A percentile compares a stretch with the other conserved stretches of the same genome.
Conservation (phyloP, 495 filamentous ascomycete species). For the Penicillium lagena region DNA sequence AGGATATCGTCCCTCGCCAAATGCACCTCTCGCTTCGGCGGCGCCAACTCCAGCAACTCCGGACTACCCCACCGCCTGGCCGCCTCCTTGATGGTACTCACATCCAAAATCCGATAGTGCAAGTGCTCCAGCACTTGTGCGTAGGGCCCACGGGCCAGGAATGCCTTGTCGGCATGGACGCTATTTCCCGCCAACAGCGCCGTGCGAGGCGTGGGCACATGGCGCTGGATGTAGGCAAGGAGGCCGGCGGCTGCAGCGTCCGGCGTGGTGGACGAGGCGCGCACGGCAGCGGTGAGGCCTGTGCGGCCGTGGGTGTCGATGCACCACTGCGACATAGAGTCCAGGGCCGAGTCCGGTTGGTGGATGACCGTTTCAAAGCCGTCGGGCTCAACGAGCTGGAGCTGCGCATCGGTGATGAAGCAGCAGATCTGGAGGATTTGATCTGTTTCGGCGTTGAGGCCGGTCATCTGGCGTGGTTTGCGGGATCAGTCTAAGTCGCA, state of each 20-base stretch:
- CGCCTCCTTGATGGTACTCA: conserved; percentile 86
- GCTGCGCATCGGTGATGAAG: conserved; percentile 75
- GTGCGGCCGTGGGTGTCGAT: conserved; percentile 56
- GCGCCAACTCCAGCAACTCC: conserved; percentile 51
- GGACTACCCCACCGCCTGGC: conserved; percentile 70
- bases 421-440: conserved; percentile 90
- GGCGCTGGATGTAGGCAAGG: conserved; percentile 67
- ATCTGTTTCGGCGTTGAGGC: conserved; percentile 70
- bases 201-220: conserved; percentile 54
- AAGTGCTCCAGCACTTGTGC: conserved; percentile 64
- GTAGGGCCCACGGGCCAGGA: conserved; percentile 70
- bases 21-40: conserved; percentile 70
- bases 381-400: conserved; percentile 66
- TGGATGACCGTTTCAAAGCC: conserved; percentile 81
- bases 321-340: conserved; percentile 72
- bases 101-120: conserved; percentile 86
- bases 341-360: conserved; percentile 62
- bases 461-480: conserved; percentile 70
- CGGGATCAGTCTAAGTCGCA: neutral
- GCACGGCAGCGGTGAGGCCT: conserved; percentile 72
- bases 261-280: conserved; percentile 65
- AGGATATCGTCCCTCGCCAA: conserved; percentile 84
- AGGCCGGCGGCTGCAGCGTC: conserved; percentile 66
- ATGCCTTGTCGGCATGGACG: conserved; percentile 83
- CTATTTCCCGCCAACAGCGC: conserved; percentile 86